A percentile compares a stretch with the other conserved stretches of the same genome.
These are phyloP conservation scores for Balakata baccata DNA, from an alignment of 345 rosid genomes.

Conservation along the genomic window DNA sequence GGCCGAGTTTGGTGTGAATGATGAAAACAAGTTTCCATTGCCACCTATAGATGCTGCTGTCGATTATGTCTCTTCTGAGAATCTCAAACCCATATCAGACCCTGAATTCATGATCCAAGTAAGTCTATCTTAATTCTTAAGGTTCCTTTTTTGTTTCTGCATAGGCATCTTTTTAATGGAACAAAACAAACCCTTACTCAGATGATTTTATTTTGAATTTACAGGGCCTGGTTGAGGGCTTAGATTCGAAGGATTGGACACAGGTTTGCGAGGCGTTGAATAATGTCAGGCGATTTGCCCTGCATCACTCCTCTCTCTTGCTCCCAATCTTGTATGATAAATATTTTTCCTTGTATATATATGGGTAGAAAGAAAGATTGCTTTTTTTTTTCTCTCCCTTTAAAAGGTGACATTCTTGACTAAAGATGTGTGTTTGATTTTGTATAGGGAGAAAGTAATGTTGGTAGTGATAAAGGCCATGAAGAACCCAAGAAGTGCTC, in stretches of 20 bases:
- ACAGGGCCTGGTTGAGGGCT: constrained; percentile 55
- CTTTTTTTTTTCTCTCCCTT: neutral
- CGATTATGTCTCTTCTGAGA: constrained; percentile 65
- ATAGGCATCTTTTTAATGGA: too few species aligned
- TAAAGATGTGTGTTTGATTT: neutral
- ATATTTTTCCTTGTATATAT: neutral
- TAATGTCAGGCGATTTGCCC: constrained; percentile 53
- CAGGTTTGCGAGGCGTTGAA: constrained; percentile 67
- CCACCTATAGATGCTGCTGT: constrained; percentile 41
- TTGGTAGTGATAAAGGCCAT: constrained; percentile 66
- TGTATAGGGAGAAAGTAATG: constrained; percentile 64
- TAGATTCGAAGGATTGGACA: constrained; percentile 65
- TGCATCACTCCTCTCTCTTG: constrained; percentile 63
- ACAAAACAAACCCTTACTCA: too few species aligned
- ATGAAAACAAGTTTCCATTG: constrained; percentile 57
- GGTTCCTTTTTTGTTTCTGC: neutral
- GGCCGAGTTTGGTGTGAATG: constrained; percentile 34
- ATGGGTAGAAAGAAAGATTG: neutral
- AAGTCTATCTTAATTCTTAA: constrained; percentile 8
- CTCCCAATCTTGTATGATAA: constrained; percentile 50
- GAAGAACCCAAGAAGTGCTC: constrained; percentile 93
- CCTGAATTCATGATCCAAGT: constrained; percentile 55
- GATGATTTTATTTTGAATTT: neutral
- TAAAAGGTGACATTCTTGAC: neutral
- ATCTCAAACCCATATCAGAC: constrained; percentile 49